phyloP scores from a whole-genome alignment of 306 rosid genomes.

The Trichosanthes truncata region DNA sequence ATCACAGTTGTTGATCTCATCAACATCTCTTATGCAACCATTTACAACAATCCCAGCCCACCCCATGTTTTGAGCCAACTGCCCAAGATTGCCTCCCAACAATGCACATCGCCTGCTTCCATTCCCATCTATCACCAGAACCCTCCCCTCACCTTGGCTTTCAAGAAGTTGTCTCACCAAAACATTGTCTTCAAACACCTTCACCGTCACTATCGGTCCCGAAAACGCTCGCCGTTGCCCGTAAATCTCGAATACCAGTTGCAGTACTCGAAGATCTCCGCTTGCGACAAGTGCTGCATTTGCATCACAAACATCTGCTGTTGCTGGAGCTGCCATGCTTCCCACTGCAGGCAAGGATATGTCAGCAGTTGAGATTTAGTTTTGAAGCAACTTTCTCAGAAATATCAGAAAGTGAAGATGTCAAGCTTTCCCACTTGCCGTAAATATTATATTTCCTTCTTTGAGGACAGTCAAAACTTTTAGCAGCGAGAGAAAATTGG shows the following conservation, averaged over 20 bases:
- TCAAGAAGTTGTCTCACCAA: constrained; percentile 53
- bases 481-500: background rate
- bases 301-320: constrained; percentile 36
- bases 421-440: background rate
- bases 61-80: constrained; percentile 42
- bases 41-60: constrained; percentile 77
- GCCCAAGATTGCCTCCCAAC: constrained; percentile 41
- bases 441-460: background rate
- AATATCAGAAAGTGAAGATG: background rate
- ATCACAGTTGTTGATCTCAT: constrained; percentile 62
- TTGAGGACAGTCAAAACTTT: background rate
- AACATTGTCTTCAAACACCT: constrained; percentile 73
- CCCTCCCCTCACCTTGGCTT: constrained; percentile 49
- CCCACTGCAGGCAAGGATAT: constrained; percentile 1
- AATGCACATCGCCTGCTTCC: constrained; percentile 47
- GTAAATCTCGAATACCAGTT: constrained; percentile 39
- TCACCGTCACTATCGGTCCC: constrained; percentile 44
- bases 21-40: constrained; percentile 84
- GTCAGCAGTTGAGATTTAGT: background rate
- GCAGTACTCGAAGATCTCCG: constrained; percentile 39
- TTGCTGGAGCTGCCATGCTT: constrained; percentile 20
- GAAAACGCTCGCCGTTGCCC: constrained; percentile 48
- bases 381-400: background rate
- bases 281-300: constrained; percentile 24
- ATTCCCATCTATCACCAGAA: constrained; percentile 36